Conservation (phyloP, 192 early-diverging fungal species). For the Powellomyces hirtus region DNA sequence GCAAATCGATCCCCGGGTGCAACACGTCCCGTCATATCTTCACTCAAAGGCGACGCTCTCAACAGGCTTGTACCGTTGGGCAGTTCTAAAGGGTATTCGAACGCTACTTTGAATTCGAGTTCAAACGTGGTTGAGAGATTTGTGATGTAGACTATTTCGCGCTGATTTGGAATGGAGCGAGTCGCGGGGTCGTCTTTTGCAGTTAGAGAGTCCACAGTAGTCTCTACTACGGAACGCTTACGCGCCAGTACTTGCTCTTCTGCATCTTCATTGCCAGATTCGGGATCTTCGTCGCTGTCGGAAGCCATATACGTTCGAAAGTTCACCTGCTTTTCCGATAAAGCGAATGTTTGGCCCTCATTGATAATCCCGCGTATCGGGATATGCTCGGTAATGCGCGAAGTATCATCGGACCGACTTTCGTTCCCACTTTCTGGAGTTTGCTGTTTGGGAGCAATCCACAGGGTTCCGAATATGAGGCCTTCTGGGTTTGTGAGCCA, state of each 20-base stretch:
- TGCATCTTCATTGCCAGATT: constrained; percentile 7
- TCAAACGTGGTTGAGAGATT: constrained; percentile 67
- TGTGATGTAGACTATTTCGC: constrained; percentile 49
- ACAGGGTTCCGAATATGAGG: constrained; percentile 66
- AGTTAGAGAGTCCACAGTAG: background rate
- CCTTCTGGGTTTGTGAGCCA: constrained; percentile 61
- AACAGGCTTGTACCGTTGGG: constrained; percentile 57
- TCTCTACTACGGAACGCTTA: background rate
- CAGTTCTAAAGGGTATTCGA: constrained; percentile 79
- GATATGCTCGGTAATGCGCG: constrained; percentile 59
- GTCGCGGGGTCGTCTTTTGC: background rate
- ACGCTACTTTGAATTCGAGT: constrained; percentile 62
- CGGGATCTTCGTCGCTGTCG: constrained; percentile 55
- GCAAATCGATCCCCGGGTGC: constrained; percentile 56
- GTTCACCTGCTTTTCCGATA: constrained; percentile 67
- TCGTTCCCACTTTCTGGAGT: constrained; percentile 18
- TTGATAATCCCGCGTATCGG: constrained; percentile 62
- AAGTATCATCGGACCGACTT: background rate
- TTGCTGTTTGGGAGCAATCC: constrained; percentile 57
- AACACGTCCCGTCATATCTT: constrained; percentile 56
- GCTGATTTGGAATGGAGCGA: constrained; percentile 31
- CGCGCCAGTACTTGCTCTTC: background rate
- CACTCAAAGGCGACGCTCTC: constrained; percentile 55
- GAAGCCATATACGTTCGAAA: constrained; percentile 62
- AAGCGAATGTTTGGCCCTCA: constrained; percentile 66